Evolutionary conservation across 768 basidiomycete species (phyloP).

Genomic region (Mrakia blollopis): DNA sequence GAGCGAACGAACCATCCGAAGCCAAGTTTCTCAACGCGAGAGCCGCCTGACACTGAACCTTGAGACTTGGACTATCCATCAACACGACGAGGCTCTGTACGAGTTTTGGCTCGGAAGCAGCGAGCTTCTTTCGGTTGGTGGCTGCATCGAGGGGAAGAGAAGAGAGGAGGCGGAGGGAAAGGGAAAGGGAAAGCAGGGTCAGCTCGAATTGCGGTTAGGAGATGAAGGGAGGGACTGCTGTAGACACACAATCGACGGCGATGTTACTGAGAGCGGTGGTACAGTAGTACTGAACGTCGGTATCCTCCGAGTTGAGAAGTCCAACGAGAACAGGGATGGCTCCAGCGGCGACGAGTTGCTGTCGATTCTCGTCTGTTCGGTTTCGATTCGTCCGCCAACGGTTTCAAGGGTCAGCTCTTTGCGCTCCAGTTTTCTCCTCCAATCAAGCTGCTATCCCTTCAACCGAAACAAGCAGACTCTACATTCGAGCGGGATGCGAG

Average conservation of each 20-base stretch:
- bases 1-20: slow-evolving; percentile 68
- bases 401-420: no score
- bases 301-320: slow-evolving; percentile 88
- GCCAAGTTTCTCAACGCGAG: slow-evolving; percentile 93
- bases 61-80: slow-evolving; percentile 95
- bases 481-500: no score
- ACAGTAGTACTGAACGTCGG: slow-evolving; percentile 99
- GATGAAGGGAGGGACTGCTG: background rate
- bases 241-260: slow-evolving; percentile 74
- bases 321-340: slow-evolving; percentile 96
- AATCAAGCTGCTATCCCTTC: background rate
- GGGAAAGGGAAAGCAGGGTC: background rate
- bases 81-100: slow-evolving; percentile 87
- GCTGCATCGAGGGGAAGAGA: slow-evolving; percentile 52
- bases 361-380: slow-evolving; percentile 83
- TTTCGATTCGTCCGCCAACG: no score
- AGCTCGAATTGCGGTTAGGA: background rate
- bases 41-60: slow-evolving; percentile 98
- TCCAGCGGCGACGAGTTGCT: slow-evolving; percentile 95
- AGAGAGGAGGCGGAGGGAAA: background rate
- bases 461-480: background rate
- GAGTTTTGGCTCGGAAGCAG: slow-evolving; percentile 87
- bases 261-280: slow-evolving; percentile 98
- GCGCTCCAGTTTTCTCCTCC: background rate
- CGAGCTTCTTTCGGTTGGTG: slow-evolving; percentile 86